Evolutionary conservation across 2,329 filamentous ascomycete genomes (phyloP).

Genomic region (Aspergillus fructus): DNA sequence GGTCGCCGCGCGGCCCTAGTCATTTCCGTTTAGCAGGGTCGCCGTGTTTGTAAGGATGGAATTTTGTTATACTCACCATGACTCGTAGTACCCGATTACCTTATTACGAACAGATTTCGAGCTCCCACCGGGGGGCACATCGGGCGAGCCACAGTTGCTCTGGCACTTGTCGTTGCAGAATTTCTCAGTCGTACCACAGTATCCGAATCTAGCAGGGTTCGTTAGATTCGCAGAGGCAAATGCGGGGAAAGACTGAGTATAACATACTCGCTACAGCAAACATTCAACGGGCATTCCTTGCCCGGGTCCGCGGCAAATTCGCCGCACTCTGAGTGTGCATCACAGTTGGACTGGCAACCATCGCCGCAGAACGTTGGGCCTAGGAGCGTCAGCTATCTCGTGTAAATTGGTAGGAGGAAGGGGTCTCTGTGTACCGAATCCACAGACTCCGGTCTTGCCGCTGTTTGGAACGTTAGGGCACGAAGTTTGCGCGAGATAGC

Average conservation of each 20-base stretch:
- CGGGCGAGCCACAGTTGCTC: conserved; percentile 8
- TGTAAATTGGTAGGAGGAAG: too few species aligned
- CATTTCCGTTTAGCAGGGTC: too few species aligned
- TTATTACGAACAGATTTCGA: conserved; percentile 6
- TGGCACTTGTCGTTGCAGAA: conserved; percentile 11
- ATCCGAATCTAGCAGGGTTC: conserved; percentile 15
- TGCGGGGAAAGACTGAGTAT: too few species aligned
- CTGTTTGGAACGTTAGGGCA: too few species aligned
- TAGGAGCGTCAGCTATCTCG: too few species aligned
- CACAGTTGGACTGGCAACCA: conserved; percentile 31
- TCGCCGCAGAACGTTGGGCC: conserved; percentile 18
- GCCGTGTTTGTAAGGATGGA: background rate
- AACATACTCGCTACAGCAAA: conserved; percentile 26
- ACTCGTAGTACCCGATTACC: conserved; percentile 17
- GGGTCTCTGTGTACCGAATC: too few species aligned
- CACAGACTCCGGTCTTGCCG: too few species aligned
- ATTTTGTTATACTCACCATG: conserved; percentile 6
- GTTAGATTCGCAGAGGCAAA: too few species aligned
- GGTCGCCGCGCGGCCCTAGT: too few species aligned
- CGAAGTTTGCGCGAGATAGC: too few species aligned
- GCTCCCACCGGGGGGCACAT: background rate
- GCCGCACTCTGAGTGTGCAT: conserved; percentile 39
- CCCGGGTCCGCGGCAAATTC: conserved; percentile 20
- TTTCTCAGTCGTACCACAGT: conserved; percentile 8
- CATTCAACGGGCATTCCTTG: conserved; percentile 29